These are phyloP conservation scores for Cordyceps sp. DNA, from an alignment of 2,329 filamentous ascomycete genomes.

Conservation along the genomic window DNA sequence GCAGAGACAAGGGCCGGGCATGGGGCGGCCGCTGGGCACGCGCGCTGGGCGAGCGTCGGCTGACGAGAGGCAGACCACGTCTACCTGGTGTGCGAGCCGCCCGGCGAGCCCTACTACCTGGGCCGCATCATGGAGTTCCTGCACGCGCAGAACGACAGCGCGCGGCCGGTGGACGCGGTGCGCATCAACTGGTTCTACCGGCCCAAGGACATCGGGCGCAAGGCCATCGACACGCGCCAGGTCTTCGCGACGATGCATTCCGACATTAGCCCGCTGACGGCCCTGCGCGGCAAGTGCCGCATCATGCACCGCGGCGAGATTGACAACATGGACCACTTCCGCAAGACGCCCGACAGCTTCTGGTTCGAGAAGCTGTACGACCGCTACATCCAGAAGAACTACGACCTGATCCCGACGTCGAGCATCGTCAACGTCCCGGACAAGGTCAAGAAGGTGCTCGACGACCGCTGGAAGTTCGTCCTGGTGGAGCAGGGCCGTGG, in stretches of 20 bases:
- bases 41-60: too few species aligned
- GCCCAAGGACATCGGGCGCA: conserved; percentile 86
- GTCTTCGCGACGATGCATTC: conserved; percentile 98
- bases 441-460: conserved; percentile 86
- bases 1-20: too few species aligned
- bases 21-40: too few species aligned
- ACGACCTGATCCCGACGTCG: conserved; percentile 85
- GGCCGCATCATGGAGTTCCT: conserved; percentile 98
- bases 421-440: conserved; percentile 93
- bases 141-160: conserved; percentile 58
- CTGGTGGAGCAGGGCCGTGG: conserved; percentile 84
- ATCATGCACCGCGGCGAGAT: conserved; percentile 85
- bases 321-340: conserved; percentile 63
- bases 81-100: conserved; percentile 93
- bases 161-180: conserved; percentile 64
- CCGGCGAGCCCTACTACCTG: conserved; percentile 94
- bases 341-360: conserved; percentile 72
- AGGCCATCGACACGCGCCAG: conserved; percentile 75
- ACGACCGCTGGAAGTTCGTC: conserved; percentile 93
- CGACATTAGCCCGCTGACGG: conserved; percentile 81
- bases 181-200: conserved; percentile 98
- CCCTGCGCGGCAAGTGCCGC: conserved; percentile 82
- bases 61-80: conserved; percentile 48
- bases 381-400: conserved; percentile 94
- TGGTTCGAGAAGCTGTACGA: conserved; percentile 98